These are phyloP conservation scores for Hymenoscyphus linearis DNA, from an alignment of 2,329 filamentous ascomycete species.

Conservation along the genomic window DNA sequence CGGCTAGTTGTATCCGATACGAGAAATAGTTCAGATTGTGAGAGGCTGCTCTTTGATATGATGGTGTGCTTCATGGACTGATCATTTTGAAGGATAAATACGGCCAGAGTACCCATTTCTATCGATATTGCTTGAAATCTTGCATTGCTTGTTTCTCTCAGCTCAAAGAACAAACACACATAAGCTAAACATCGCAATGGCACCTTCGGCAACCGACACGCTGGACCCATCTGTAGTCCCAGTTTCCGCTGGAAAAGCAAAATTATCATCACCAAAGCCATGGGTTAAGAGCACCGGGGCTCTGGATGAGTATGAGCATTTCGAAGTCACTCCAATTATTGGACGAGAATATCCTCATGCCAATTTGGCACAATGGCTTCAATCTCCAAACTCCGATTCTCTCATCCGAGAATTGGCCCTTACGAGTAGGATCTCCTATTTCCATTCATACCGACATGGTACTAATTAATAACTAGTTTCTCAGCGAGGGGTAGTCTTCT, in stretches of 20 bases:
- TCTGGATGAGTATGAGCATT: slow-evolving; percentile 26
- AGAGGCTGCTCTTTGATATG: neutral
- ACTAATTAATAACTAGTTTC: slow-evolving; percentile 62
- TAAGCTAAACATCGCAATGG: slow-evolving; percentile 9
- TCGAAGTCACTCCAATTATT: slow-evolving; percentile 42
- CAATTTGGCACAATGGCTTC: slow-evolving; percentile 41
- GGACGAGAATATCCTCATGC: slow-evolving; percentile 40
- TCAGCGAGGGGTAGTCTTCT: slow-evolving; percentile 65
- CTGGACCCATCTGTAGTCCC: slow-evolving; percentile 3
- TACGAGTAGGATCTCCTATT: slow-evolving; percentile 29
- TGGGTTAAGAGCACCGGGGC: slow-evolving; percentile 27
- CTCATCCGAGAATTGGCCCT: slow-evolving; percentile 46
- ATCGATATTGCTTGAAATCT: neutral
- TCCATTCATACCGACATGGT: slow-evolving; percentile 33
- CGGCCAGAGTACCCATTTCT: neutral
- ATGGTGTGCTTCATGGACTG: neutral
- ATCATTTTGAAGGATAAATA: neutral
- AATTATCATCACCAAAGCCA: slow-evolving; percentile 11
- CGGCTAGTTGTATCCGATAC: neutral
- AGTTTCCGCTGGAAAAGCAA: slow-evolving; percentile 8
- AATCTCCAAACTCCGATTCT: slow-evolving; percentile 43
- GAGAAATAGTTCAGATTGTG: neutral
- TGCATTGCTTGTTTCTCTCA: neutral
- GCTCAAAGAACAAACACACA: neutral
- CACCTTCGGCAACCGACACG: slow-evolving; percentile 20